Conservation (phyloP, 1,284 basidiomycete genomes). For the Ceratobasidium sp. region DNA sequence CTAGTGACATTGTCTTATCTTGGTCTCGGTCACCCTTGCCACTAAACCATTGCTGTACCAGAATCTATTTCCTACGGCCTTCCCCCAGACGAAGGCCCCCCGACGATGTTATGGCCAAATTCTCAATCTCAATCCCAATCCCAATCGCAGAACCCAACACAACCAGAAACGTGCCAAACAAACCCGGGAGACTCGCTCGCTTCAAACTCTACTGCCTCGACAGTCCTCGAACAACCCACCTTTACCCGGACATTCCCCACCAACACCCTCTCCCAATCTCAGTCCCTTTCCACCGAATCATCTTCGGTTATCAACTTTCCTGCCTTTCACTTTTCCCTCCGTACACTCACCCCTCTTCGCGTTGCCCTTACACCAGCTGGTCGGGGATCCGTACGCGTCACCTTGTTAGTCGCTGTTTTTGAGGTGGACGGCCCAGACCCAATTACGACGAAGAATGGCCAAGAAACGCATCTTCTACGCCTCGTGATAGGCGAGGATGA, state of each 20-base stretch:
- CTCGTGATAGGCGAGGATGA: conserved; percentile 75
- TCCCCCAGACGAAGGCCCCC: conserved; percentile 10
- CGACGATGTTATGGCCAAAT: conserved; percentile 11
- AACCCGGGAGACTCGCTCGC: conserved; percentile 20
- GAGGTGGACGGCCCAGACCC: conserved; percentile 78
- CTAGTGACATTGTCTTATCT: background rate
- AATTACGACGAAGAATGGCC: conserved; percentile 72
- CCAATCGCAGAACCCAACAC: conserved; percentile 6
- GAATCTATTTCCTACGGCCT: conserved; percentile 21
- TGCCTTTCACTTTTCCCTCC: conserved; percentile 49
- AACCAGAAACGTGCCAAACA: conserved; percentile 24
- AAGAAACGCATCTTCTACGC: conserved; percentile 70
- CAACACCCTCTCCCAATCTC: conserved; percentile 34
- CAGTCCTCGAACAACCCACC: conserved; percentile 11
- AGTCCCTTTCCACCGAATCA: conserved; percentile 11
- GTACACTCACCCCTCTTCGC: conserved; percentile 51
- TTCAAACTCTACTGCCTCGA: conserved; percentile 34
- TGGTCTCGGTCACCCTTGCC: background rate
- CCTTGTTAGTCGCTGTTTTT: conserved; percentile 69
- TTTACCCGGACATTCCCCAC: conserved; percentile 34
- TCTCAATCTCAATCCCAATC: conserved; percentile 18
- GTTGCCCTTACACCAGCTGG: conserved; percentile 52
- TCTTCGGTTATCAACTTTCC: conserved; percentile 49
- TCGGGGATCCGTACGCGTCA: conserved; percentile 54
- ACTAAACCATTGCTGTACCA: background rate